Conservation (phyloP, 2,329 filamentous ascomycete species). For the Colletotrichum spinosum region DNA sequence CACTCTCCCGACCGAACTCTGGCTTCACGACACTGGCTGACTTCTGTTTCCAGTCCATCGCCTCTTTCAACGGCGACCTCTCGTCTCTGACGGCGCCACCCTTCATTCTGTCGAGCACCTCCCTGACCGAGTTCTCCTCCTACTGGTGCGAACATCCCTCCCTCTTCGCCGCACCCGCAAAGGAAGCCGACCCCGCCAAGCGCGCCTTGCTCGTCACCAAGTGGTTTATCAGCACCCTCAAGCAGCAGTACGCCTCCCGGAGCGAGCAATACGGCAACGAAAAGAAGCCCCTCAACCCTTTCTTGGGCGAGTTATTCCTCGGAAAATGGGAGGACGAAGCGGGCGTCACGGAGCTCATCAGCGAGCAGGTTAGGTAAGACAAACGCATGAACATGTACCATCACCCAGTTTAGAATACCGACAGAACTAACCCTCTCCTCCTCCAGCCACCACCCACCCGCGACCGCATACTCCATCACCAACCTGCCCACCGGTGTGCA, state of each 20-base stretch:
- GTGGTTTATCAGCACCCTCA: constrained; percentile 94
- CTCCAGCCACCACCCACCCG: constrained; percentile 86
- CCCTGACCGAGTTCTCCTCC: constrained; percentile 82
- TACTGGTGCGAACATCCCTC: constrained; percentile 86
- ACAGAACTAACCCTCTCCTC: not conserved
- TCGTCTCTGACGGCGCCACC: constrained; percentile 84
- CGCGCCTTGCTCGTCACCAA: constrained; percentile 89
- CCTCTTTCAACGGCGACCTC: constrained; percentile 85
- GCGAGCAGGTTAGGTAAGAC: constrained; percentile 86
- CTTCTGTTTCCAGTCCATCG: constrained; percentile 69
- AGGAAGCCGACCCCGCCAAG: constrained; percentile 83
- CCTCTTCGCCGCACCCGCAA: constrained; percentile 84
- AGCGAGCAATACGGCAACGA: constrained; percentile 89
- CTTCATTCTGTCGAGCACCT: constrained; percentile 84
- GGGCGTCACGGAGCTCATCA: constrained; percentile 87
- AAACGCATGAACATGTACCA: not conserved
- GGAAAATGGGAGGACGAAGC: constrained; percentile 88
- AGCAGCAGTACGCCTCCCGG: constrained; percentile 81
- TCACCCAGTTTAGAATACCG: not conserved
- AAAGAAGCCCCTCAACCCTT: constrained; percentile 98
- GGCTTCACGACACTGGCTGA: not conserved
- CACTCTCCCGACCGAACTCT: not conserved
- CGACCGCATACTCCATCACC: constrained; percentile 92
- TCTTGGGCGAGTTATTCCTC: constrained; percentile 93
- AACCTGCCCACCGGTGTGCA: constrained; percentile 86